These are phyloP conservation scores for Fusarium sp. DNA, from an alignment of 2,329 filamentous ascomycete genomes.

Conservation along the genomic window DNA sequence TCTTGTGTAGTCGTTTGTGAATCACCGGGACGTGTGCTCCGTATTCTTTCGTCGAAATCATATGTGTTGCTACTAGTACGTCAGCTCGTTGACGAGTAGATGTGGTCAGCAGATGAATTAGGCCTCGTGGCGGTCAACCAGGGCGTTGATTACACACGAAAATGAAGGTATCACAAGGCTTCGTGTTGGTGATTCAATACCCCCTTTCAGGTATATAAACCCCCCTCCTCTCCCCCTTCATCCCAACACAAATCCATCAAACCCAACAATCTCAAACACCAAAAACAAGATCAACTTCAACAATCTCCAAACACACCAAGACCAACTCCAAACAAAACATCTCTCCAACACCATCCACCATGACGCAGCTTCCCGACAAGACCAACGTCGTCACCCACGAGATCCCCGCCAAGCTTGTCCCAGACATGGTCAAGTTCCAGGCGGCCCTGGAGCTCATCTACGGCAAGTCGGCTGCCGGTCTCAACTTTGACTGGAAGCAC, in stretches of 20 bases:
- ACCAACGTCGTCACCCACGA: not conserved
- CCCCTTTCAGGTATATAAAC: not conserved
- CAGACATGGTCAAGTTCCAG: slow-evolving; percentile 5
- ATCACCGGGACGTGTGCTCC: not conserved
- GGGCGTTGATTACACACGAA: not conserved
- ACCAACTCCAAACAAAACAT: not conserved
- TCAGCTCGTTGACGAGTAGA: not conserved
- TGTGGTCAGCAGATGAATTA: not conserved
- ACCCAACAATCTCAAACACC: not conserved
- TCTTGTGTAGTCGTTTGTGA: not conserved
- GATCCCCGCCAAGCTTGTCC: slow-evolving; percentile 2
- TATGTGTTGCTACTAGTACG: not conserved
- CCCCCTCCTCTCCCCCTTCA: not conserved
- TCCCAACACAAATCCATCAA: not conserved
- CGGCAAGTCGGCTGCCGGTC: not conserved
- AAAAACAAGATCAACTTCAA: not conserved
- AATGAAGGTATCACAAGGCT: not conserved
- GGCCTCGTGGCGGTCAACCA: not conserved
- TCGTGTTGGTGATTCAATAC: not conserved
- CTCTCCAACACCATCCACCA: not conserved
- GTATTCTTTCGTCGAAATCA: not conserved
- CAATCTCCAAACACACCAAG: not conserved
- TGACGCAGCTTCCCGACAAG: slow-evolving; percentile 5
- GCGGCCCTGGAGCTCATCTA: not conserved
- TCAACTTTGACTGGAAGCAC: slow-evolving; percentile 3